Conservation (phyloP, 2,329 filamentous ascomycete species). For the Alternaria hordeiaustralica region DNA sequence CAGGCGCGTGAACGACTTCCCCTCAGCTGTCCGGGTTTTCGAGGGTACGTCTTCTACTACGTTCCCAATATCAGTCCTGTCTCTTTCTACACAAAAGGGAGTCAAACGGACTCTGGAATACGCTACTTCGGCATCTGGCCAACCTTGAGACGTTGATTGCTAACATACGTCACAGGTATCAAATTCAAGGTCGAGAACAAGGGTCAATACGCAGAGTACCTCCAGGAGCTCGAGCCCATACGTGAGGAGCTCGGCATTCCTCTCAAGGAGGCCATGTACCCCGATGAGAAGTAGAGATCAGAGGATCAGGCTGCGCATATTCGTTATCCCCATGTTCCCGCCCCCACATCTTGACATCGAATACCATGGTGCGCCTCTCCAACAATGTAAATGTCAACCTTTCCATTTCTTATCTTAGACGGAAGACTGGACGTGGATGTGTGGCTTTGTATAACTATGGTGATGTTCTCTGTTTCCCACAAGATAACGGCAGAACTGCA, state of each 20-base stretch:
- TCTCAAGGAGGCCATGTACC: conserved; percentile 93
- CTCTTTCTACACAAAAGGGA: neutral
- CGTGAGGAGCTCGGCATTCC: conserved; percentile 91
- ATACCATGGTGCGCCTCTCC: conserved; percentile 20
- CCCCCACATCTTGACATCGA: conserved; percentile 14
- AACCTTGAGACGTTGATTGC: conserved; percentile 20
- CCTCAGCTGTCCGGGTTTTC: conserved; percentile 96
- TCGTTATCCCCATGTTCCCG: conserved; percentile 14
- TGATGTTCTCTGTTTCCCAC: conserved; percentile 28
- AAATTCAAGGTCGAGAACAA: conserved; percentile 99
- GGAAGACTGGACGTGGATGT: conserved; percentile 22
- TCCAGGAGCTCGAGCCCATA: conserved; percentile 88
- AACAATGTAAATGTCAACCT: conserved; percentile 30
- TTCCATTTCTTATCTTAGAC: conserved; percentile 30
- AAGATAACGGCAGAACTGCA: conserved; percentile 4
- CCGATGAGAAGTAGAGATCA: conserved; percentile 54
- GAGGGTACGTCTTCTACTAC: conserved; percentile 72
- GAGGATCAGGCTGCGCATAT: conserved; percentile 12
- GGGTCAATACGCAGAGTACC: conserved; percentile 95
- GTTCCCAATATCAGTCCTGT: neutral
- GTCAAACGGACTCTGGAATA: neutral
- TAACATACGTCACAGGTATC: conserved; percentile 69
- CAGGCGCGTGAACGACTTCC: conserved; percentile 96
- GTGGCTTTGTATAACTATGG: conserved; percentile 34
- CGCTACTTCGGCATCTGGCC: neutral